Base-by-base conservation (phyloP, 176 grass and related monocot genomes). In the Olyra latifolia region DNA sequence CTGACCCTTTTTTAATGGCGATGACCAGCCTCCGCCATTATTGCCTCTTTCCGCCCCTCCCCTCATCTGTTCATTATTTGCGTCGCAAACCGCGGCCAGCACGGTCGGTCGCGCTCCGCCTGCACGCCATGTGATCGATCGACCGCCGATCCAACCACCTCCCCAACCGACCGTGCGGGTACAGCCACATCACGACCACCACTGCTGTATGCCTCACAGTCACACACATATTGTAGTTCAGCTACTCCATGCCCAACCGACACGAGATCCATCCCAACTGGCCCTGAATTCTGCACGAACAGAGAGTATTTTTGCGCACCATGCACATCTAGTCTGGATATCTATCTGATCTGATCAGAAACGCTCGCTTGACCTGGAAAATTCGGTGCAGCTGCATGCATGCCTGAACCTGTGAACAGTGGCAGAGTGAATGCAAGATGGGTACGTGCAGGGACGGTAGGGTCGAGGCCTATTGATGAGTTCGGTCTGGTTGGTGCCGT, bases 141-240 rank as follows among this genome's bases (percentile, higher is more conserved):
- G 20, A 12, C 11, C 44, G n/a, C 62, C 55, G 23, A 78, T 63
- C 75, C 66, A 80, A 66, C 83, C 17, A 86, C 58, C 75, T 72
- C 19, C 53, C 66, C 76, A 79, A 60, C 82, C 41, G 11, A 44
- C 12, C 19, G 49, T 24, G 14, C 23, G 0, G 25, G 23, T 4
- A 35, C 39, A 22, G 32, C 32, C 43, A 23, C 57, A 17, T 71
- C 47, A 38, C 66, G 4, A 35, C 32, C 32, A 35, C 32, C 5
- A 4, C 32, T 35, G 32, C 32, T 4, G 32, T 0, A 35, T 35
- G 32, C 32, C 2, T 35, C 32, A 35, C 32, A 35, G 4, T 1
- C 32, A 35, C 32, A 35, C 32, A 2, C 32, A 4, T 35, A 35
- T 35, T 35, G 32, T 35, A 35, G 32, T 22, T 27, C 20, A 5